Conservation (phyloP, 345 rosid genomes). For the Zanthoxylum bungeanum region DNA sequence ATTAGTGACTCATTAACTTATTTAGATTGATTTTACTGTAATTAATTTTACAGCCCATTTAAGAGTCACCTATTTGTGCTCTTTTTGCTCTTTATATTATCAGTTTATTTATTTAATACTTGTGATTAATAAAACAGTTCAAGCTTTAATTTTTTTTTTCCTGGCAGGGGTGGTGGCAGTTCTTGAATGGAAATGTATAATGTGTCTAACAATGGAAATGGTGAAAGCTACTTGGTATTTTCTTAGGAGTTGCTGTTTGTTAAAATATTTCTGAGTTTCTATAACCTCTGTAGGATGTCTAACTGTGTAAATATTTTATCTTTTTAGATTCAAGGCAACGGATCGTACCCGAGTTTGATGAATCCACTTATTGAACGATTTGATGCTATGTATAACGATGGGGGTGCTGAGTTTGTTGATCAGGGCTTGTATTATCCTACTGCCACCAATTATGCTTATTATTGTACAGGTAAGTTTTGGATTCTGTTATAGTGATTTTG, state of each 20-base stretch:
- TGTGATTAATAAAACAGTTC: background rate
- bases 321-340: constrained; percentile 43
- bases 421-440: constrained; percentile 79
- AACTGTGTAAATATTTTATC: background rate
- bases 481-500: background rate
- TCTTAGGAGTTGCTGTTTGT: background rate
- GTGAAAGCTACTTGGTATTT: constrained; percentile 35
- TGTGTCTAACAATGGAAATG: constrained; percentile 31
- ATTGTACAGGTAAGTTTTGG: constrained; percentile 72
- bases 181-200: constrained; percentile 40
- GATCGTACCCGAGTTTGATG: constrained; percentile 35
- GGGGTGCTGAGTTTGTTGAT: constrained; percentile 66
- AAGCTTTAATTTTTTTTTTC: background rate
- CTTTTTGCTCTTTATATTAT: background rate
- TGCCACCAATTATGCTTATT: constrained; percentile 75
- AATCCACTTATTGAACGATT: constrained; percentile 41
- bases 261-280: background rate
- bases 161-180: constrained; percentile 29
- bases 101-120: too few relatives aligned
- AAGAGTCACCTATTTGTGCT: background rate
- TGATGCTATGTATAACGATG: constrained; percentile 77
- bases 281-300: background rate
- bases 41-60: background rate
- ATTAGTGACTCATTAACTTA: background rate
- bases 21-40: background rate